These are phyloP conservation scores for Penstemon davidsonii DNA, from an alignment of 257 asterid genomes.

Conservation along the genomic window DNA sequence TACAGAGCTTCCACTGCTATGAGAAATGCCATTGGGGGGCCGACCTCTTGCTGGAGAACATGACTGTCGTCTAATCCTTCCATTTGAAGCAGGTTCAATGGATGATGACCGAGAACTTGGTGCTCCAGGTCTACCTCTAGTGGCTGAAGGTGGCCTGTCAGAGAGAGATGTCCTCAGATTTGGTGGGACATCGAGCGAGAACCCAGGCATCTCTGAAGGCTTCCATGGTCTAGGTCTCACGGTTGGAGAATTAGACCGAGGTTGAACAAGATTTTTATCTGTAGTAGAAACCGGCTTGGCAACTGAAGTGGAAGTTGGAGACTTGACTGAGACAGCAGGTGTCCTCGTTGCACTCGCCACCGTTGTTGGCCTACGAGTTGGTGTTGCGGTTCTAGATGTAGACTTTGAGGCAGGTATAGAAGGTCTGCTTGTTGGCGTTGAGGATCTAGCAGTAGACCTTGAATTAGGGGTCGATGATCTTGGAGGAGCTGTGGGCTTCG, in stretches of 20 bases:
- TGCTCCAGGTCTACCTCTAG: slow-evolving; percentile 96
- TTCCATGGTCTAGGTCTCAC: slow-evolving; percentile 88
- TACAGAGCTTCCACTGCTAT: slow-evolving; percentile 90
- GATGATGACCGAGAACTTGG: slow-evolving; percentile 84
- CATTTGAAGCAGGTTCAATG: slow-evolving; percentile 75
- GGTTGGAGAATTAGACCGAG: slow-evolving; percentile 76
- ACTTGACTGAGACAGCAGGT: slow-evolving; percentile 41
- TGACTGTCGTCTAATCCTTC: slow-evolving; percentile 87
- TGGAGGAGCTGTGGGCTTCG: slow-evolving; percentile 64
- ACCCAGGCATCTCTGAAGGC: slow-evolving; percentile 97
- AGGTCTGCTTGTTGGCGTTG: slow-evolving; percentile 74
- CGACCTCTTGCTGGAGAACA: slow-evolving; percentile 97
- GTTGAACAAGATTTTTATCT: slow-evolving; percentile 47
- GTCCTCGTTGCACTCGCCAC: slow-evolving; percentile 39
- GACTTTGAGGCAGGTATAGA: slow-evolving; percentile 65
- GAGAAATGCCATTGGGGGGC: slow-evolving; percentile 79
- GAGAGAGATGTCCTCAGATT: slow-evolving; percentile 82
- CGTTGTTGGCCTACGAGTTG: slow-evolving; percentile 65
- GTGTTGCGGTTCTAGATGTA: slow-evolving; percentile 79
- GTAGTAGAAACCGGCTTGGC: slow-evolving; percentile 46
- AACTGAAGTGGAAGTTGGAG: slow-evolving; percentile 51
- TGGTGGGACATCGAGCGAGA: slow-evolving; percentile 93
- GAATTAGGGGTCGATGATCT: slow-evolving; percentile 91
- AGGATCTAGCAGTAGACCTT: slow-evolving; percentile 72
- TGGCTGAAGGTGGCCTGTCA: slow-evolving; percentile 88